Conservation (phyloP, 164 flowering plant genomes). For the Magnolia officinalis region DNA sequence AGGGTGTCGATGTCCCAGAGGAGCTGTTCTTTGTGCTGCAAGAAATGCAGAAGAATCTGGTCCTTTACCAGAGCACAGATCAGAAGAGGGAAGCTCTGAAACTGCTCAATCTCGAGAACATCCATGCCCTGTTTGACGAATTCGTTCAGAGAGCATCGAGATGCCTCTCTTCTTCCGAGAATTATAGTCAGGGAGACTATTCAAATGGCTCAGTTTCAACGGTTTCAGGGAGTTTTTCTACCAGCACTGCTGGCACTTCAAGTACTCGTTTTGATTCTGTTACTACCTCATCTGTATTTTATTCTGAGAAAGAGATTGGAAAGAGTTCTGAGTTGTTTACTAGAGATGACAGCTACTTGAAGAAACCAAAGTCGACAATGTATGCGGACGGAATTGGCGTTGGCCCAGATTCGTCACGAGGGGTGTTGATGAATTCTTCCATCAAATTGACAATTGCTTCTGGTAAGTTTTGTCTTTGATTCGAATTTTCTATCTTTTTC, state of each 20-base stretch:
- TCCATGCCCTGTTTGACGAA: slow-evolving; percentile 40
- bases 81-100: slow-evolving; percentile 41
- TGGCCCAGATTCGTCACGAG: slow-evolving; percentile 10
- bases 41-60: slow-evolving; percentile 42
- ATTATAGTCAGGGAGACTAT: slow-evolving; percentile 3
- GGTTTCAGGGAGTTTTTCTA: slow-evolving; percentile 12
- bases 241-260: slow-evolving; percentile 1
- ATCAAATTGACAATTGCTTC: slow-evolving; percentile 27
- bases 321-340: slow-evolving; percentile 33
- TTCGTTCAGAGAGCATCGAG: slow-evolving; percentile 49
- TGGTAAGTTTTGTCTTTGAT: slow-evolving; percentile 28
- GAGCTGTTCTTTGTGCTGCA: slow-evolving; percentile 39
- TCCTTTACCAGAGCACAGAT: slow-evolving; percentile 33
- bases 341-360: slow-evolving; percentile 65
- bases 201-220: slow-evolving; percentile 14
- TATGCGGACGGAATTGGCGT: slow-evolving; percentile 39
- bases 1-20: slow-evolving; percentile 31
- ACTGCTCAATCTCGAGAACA: slow-evolving; percentile 41
- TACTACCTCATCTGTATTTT: slow-evolving; percentile 7
- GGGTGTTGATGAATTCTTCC: slow-evolving; percentile 27
- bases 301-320: slow-evolving; percentile 12
- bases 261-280: slow-evolving; percentile 14
- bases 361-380: slow-evolving; percentile 36
- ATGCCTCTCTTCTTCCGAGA: slow-evolving; percentile 36
- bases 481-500: not conserved